These are phyloP conservation scores for Blepharisma japonicum DNA, from an alignment of 73 alveolate species.

Conservation along the genomic window DNA sequence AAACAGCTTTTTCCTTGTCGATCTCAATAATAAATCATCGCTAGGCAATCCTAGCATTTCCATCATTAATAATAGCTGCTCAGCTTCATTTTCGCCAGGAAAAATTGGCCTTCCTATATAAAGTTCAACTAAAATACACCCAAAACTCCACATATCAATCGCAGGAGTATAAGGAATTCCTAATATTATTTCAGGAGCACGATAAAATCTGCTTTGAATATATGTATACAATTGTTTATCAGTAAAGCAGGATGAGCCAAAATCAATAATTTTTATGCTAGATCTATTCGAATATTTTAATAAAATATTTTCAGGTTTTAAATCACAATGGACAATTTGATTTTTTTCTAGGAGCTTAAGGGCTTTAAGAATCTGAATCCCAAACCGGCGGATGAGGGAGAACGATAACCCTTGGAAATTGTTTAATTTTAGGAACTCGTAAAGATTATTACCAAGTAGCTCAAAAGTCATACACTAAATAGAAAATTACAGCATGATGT, in stretches of 20 bases:
- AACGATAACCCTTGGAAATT: conserved; percentile 66
- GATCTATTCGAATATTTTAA: conserved; percentile 53
- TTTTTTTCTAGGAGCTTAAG: conserved; percentile 48
- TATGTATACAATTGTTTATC: conserved; percentile 69
- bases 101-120: conserved; percentile 81
- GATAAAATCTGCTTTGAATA: conserved; percentile 85
- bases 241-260: conserved; percentile 81
- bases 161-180: conserved; percentile 90
- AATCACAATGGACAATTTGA: conserved; percentile 78
- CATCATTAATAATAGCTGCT: conserved; percentile 70
- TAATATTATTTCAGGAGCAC: conserved; percentile 96
- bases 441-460: conserved; percentile 65
- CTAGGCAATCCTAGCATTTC: conserved; percentile 79
- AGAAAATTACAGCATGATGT: conserved; percentile 37
- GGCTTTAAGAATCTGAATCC: conserved; percentile 61
- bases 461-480: conserved; percentile 69
- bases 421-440: conserved; percentile 64
- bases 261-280: conserved; percentile 75
- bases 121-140: conserved; percentile 90
- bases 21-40: conserved; percentile 48
- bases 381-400: conserved; percentile 61
- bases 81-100: conserved; percentile 89
- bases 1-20: conserved; percentile 55
- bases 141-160: conserved; percentile 97
- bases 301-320: conserved; percentile 83